A percentile compares a stretch with the other conserved stretches of the same genome.
Conservation (phyloP, 257 asterid species). For the Penstemon newberryi region DNA sequence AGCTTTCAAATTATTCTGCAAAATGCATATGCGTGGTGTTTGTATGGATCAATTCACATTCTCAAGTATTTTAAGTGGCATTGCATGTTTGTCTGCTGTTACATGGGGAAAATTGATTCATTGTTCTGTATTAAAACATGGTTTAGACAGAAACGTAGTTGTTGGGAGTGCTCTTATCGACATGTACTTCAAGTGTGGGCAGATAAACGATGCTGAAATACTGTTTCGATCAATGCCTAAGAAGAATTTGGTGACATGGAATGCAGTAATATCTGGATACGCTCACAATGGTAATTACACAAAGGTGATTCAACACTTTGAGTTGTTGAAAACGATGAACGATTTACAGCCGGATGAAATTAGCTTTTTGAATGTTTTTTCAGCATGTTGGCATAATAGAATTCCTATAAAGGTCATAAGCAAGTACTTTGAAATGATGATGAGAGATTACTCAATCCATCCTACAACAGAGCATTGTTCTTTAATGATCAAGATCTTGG, state of each 20-base stretch:
- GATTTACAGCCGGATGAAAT: constrained; percentile 56
- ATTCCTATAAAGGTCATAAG: constrained; percentile 42
- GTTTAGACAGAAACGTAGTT: constrained; percentile 42
- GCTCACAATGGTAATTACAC: constrained; percentile 54
- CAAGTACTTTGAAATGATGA: constrained; percentile 44
- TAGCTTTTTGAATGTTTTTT: constrained; percentile 64
- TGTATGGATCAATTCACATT: constrained; percentile 72
- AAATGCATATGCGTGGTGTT: constrained; percentile 54
- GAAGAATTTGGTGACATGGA: constrained; percentile 81
- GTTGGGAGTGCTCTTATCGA: constrained; percentile 81
- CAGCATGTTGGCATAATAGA: constrained; percentile 66
- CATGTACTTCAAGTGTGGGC: constrained; percentile 86
- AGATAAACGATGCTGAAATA: constrained; percentile 44
- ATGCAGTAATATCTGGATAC: constrained; percentile 68
- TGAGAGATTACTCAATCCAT: constrained; percentile 40
- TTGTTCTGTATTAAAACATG: too few species aligned
- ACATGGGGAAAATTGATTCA: constrained; percentile 52
- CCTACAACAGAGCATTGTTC: constrained; percentile 70
- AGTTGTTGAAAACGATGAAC: constrained; percentile 40
- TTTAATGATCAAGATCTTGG: constrained; percentile 70
- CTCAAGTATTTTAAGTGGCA: constrained; percentile 71
- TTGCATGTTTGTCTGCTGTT: constrained; percentile 50
- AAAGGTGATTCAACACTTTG: constrained; percentile 54
- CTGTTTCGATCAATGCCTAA: constrained; percentile 43
- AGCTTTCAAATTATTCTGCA: constrained; percentile 51